A percentile compares a stretch with the other conserved stretches of the same genome.
Evolutionary conservation across 345 rosid genomes (phyloP).

Genomic region (Stellera chamaejasme): DNA sequence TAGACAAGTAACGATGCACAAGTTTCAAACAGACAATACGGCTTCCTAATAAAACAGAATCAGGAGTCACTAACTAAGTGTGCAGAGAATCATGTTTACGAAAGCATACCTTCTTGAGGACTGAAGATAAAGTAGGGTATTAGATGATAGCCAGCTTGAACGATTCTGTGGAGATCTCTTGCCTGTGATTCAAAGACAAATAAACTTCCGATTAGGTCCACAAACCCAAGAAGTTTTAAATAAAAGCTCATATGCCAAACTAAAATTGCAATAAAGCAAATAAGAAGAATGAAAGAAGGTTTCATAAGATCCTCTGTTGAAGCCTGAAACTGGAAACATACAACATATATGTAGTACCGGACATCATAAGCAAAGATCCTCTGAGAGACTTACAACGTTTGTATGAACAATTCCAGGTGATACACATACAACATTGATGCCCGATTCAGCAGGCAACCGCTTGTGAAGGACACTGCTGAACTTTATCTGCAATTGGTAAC

Average conservation of each 20-base stretch:
- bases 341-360: too few relatives aligned
- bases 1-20: too few relatives aligned
- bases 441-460: constrained; percentile 86
- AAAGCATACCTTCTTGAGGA: constrained; percentile 72
- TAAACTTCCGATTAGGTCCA: neutral
- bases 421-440: constrained; percentile 71
- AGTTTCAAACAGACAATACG: too few relatives aligned
- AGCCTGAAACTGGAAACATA: too few relatives aligned
- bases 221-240: neutral
- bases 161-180: constrained; percentile 77
- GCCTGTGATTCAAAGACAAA: constrained; percentile 45
- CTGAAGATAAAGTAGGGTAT: constrained; percentile 87
- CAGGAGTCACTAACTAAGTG: too few relatives aligned
- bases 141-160: constrained; percentile 71
- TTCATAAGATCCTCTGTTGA: too few relatives aligned
- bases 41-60: too few relatives aligned
- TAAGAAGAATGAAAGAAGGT: neutral
- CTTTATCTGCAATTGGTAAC: constrained; percentile 60
- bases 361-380: constrained; percentile 2
- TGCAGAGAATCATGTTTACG: neutral
- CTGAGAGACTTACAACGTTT: constrained; percentile 71
- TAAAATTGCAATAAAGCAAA: constrained; percentile 1
- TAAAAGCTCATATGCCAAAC: neutral
- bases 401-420: constrained; percentile 92
- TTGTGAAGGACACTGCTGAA: constrained; percentile 84